Evolutionary conservation across 2,329 filamentous ascomycete genomes (phyloP), one percentile per base, ranked within the genome.

Genomic region (Trichoderma cornu-damae): DNA sequence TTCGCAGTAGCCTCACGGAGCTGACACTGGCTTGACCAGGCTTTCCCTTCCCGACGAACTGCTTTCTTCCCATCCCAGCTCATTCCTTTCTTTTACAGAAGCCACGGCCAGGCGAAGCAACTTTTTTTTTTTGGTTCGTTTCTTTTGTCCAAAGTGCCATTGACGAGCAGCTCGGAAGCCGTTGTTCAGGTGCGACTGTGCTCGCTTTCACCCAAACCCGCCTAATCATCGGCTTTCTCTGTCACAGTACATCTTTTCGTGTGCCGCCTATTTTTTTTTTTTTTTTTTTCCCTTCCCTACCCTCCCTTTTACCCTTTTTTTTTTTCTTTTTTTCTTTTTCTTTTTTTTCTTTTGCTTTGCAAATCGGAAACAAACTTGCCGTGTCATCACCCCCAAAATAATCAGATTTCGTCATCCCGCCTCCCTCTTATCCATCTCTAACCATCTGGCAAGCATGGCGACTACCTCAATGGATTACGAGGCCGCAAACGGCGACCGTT

Each of bases 391-490:
- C n/a, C n/a, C n/a, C 50, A 18, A 35, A 43, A 32, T 44, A n/a
- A 35, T 35, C 43, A 49, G 40, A 34, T 54, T 49, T 44, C 24
- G 35, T 58, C 26, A 11, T 37, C 44, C 26, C n/a, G n/a, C 56
- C 47, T 46, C 50, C 48, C 35, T 46, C 54, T 40, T 26, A 59
- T 65, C 61, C 46, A 54, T 37, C 30, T 58, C 51, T 49, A 43
- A 52, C 55, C 50, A 58, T 47, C 50, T 28, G 58, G 48, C 58
- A 59, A 70, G 62, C 63, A 85, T 85, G 82, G 82, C 82, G 57
- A 84, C 83, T 62, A 83, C 81, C 40, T 80, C 83, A 63, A 87
- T 87, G 84, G 84, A 87, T 69, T 87, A 87, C 72, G 84, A 87
- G 72, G 82, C 81, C 69, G 81, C 83, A 62, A 85, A 84, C 67